These are phyloP conservation scores for Trebouxiophyceae sp. DNA, from an alignment of 163 green algal species.

Conservation along the genomic window DNA sequence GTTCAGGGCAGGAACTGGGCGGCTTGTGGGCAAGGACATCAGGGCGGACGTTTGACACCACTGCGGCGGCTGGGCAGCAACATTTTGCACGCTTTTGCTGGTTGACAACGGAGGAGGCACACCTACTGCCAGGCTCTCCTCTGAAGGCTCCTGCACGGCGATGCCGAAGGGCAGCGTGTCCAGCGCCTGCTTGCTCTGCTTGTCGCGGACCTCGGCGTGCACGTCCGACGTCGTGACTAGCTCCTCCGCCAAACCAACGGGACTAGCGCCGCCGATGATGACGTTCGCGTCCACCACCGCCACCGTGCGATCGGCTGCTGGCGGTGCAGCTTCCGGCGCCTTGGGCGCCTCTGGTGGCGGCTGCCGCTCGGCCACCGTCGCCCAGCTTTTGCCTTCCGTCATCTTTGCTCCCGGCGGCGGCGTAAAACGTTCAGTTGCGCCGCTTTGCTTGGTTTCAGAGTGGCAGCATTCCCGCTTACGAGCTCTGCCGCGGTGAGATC, in stretches of 20 bases:
- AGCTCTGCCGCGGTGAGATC: no score
- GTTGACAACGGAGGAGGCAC: not conserved
- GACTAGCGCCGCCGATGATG: slow-evolving; percentile 70
- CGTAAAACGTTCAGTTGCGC: no score
- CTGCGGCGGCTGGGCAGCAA: not conserved
- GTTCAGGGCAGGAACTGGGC: no score
- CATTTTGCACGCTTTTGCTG: not conserved
- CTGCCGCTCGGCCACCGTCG: no score
- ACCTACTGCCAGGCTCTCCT: slow-evolving; percentile 73
- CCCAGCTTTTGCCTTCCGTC: no score
- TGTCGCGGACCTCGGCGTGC: slow-evolving; percentile 76
- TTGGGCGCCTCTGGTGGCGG: no score
- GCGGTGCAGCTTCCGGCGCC: no score
- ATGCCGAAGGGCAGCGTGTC: slow-evolving; percentile 62
- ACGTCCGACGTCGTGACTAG: slow-evolving; percentile 80
- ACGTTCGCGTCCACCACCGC: slow-evolving; percentile 88
- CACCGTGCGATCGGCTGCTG: not conserved
- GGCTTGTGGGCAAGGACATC: not conserved
- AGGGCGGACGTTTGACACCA: not conserved
- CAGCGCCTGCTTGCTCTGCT: slow-evolving; percentile 58
- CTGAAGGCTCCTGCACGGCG: slow-evolving; percentile 55
- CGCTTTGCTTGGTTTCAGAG: no score
- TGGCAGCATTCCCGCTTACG: no score
- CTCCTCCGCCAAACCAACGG: slow-evolving; percentile 53
- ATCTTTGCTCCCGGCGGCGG: no score